Evolutionary conservation across 2,329 filamentous ascomycete genomes (phyloP).

Genomic region (Mycosphaerella sp.): DNA sequence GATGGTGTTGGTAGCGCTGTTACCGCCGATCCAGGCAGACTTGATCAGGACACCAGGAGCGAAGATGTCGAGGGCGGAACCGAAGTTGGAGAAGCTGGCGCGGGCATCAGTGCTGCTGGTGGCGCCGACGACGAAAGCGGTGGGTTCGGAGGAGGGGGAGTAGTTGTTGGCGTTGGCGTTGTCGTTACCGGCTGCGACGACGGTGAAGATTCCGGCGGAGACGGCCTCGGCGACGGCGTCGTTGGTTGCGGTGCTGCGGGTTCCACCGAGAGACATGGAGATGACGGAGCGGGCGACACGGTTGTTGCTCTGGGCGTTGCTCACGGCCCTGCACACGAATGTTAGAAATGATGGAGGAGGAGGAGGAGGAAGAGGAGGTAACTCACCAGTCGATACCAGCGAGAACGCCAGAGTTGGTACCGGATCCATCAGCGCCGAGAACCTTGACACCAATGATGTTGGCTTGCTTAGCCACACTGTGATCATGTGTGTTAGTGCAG

Average conservation of each 20-base stretch:
- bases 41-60: conserved; percentile 41
- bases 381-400: conserved; percentile 41
- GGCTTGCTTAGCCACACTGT: conserved; percentile 44
- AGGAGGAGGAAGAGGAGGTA: too few relatives aligned
- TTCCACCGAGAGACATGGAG: conserved; percentile 39
- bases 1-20: conserved; percentile 42
- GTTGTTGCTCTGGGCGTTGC: conserved; percentile 63
- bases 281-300: conserved; percentile 51
- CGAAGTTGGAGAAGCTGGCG: conserved; percentile 39
- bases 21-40: conserved; percentile 44
- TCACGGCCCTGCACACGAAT: conserved; percentile 25
- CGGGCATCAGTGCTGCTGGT: conserved; percentile 28
- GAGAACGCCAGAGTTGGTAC: conserved; percentile 45
- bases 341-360: neutral
- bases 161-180: conserved; percentile 24
- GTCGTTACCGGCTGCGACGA: conserved; percentile 35
- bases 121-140: conserved; percentile 36
- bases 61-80: conserved; percentile 36
- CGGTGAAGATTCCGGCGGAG: conserved; percentile 36
- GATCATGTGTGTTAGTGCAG: too few relatives aligned
- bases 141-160: conserved; percentile 33
- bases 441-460: conserved; percentile 48
- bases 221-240: conserved; percentile 35
- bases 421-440: conserved; percentile 39
- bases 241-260: conserved; percentile 34